Conservation (phyloP, 2,329 filamentous ascomycete genomes). For the Monilinia fructigena region DNA sequence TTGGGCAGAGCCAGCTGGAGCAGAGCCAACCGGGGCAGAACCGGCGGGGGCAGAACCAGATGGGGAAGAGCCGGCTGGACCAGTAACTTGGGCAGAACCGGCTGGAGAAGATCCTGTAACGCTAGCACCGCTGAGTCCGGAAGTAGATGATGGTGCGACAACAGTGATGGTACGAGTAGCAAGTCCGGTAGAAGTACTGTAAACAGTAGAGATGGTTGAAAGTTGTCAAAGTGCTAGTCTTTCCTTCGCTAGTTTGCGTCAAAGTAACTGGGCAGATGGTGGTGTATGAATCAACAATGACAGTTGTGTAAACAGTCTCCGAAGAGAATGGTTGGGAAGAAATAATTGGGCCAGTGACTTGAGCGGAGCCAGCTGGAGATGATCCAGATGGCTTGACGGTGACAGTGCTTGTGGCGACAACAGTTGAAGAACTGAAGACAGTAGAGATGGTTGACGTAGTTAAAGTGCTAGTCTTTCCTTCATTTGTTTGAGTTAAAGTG, state of each 20-base stretch:
- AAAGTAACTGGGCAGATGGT: conserved; percentile 13
- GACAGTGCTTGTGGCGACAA: background rate
- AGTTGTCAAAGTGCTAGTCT: conserved; percentile 5
- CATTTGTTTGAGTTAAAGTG: conserved; percentile 13
- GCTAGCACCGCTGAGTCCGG: too few species aligned
- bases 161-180: background rate
- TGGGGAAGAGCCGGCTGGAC: background rate
- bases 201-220: conserved; percentile 10
- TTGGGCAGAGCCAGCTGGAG: background rate
- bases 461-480: background rate
- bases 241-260: conserved; percentile 7
- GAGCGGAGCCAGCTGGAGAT: background rate
- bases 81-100: too few species aligned
- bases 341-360: background rate
- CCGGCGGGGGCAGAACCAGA: background rate
- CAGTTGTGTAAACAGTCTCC: background rate
- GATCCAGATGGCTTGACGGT: background rate
- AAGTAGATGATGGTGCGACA: background rate
- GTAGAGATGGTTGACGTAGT: conserved; percentile 13
- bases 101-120: background rate
- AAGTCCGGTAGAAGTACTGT: background rate
- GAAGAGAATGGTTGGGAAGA: background rate
- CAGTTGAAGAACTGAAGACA: background rate
- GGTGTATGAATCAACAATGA: conserved; percentile 15
- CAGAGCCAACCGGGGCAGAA: background rate